A percentile compares a stretch with the other conserved stretches of the same genome.
These are phyloP conservation scores for Aspergillus sp. DNA, from an alignment of 2,329 filamentous ascomycete species.

Conservation along the genomic window DNA sequence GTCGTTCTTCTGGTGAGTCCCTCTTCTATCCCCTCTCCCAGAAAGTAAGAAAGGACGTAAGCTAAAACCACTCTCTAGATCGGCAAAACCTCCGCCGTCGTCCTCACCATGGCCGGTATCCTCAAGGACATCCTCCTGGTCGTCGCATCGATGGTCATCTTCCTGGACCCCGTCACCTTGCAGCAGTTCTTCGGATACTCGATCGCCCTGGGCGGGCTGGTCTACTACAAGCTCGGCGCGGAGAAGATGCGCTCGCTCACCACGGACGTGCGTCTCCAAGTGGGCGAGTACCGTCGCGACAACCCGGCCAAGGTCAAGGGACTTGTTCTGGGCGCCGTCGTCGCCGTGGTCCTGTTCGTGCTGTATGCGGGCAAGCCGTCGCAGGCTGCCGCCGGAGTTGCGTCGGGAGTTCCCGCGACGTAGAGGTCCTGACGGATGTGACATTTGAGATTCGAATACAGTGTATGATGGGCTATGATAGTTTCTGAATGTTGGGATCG, in stretches of 20 bases:
- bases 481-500: too few relatives aligned
- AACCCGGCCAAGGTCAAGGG: conserved; percentile 15
- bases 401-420: neutral
- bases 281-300: conserved; percentile 26
- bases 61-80: conserved; percentile 56
- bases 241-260: conserved; percentile 43
- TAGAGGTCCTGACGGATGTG: neutral
- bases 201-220: conserved; percentile 63
- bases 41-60: too few relatives aligned
- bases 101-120: conserved; percentile 78
- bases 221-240: conserved; percentile 62
- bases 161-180: conserved; percentile 66
- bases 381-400: too few relatives aligned
- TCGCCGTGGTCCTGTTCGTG: neutral
- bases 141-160: conserved; percentile 70
- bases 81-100: conserved; percentile 77
- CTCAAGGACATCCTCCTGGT: conserved; percentile 83
- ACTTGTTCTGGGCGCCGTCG: neutral
- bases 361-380: neutral
- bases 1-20: conserved; percentile 73
- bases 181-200: conserved; percentile 74
- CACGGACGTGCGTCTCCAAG: conserved; percentile 41
- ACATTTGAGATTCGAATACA: neutral
- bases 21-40: neutral
- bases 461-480: too few relatives aligned